A percentile compares a stretch with the other conserved stretches of the same genome.
phyloP scores from a whole-genome alignment of 768 basidiomycete genomes.

The Amanita muscaria region DNA sequence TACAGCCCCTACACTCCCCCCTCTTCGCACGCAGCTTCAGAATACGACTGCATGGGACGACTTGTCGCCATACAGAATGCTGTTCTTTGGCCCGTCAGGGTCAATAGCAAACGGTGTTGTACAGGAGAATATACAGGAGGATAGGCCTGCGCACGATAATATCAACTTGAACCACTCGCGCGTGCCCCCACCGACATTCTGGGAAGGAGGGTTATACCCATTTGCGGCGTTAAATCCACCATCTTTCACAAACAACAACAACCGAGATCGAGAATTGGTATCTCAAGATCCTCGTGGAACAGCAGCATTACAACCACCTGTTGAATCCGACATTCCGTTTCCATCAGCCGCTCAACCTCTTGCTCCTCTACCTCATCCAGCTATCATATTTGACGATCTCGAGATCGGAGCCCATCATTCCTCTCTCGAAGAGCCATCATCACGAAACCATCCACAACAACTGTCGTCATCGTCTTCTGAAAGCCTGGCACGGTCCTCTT shows the following conservation, averaged over 20 bases:
- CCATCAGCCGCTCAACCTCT: background rate
- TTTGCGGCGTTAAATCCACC: background rate
- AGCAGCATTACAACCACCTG: too few relatives aligned
- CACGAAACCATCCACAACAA: background rate
- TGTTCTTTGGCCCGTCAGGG: background rate
- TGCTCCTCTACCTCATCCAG: background rate
- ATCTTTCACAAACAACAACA: background rate
- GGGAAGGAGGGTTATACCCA: background rate
- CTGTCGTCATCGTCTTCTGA: slow-evolving; percentile 5
- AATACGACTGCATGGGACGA: slow-evolving; percentile 4
- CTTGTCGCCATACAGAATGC: slow-evolving; percentile 1
- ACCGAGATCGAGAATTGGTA: background rate
- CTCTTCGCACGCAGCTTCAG: slow-evolving; percentile 7
- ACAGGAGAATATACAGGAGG: background rate
- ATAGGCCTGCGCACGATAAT: background rate
- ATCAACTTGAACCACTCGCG: too few relatives aligned
- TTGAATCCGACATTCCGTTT: too few relatives aligned
- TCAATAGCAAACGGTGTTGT: background rate
- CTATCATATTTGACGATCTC: background rate
- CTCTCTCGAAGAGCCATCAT: background rate
- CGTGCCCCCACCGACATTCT: background rate
- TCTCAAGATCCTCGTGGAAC: background rate
- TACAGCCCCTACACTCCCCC: slow-evolving; percentile 1
- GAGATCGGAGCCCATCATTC: background rate
- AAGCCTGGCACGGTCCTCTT: slow-evolving; percentile 1